Conservation (phyloP, 768 basidiomycete species). For the Rhizopogon vinicolor region DNA sequence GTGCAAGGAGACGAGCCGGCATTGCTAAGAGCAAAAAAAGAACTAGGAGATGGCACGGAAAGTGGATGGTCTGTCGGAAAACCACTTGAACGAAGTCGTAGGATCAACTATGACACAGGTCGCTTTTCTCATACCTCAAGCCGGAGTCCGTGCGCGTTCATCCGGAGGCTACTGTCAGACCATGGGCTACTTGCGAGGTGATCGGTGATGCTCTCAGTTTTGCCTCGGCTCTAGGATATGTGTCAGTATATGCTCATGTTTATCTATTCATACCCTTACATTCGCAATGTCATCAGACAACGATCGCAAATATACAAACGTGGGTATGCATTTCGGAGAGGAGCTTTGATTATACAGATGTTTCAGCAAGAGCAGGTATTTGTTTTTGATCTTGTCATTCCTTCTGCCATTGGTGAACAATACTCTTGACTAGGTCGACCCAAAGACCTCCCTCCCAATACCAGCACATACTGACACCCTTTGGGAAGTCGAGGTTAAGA, state of each 20-base stretch:
- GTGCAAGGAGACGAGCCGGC: conserved; percentile 67
- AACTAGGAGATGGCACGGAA: conserved; percentile 50
- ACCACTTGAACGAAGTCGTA: neutral
- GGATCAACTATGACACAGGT: conserved; percentile 36
- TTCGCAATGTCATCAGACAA: conserved; percentile 32
- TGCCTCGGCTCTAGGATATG: conserved; percentile 74
- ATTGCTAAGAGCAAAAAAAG: conserved; percentile 70
- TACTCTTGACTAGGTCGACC: conserved; percentile 52
- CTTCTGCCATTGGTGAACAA: neutral
- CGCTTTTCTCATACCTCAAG: conserved; percentile 75
- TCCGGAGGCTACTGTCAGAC: conserved; percentile 82
- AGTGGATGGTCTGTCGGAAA: conserved; percentile 53
- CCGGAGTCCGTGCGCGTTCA: conserved; percentile 82
- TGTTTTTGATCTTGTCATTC: neutral
- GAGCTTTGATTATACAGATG: conserved; percentile 70
- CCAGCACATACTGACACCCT: conserved; percentile 76
- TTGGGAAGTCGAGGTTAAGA: conserved; percentile 89
- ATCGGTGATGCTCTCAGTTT: conserved; percentile 78
- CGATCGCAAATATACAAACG: conserved; percentile 78
- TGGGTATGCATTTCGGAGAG: conserved; percentile 73
- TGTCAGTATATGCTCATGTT: conserved; percentile 36
- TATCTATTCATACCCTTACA: neutral
- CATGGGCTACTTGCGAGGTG: conserved; percentile 78
- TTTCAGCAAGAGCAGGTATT: conserved; percentile 80
- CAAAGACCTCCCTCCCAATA: conserved; percentile 68